Evolutionary conservation across 768 basidiomycete genomes (phyloP), one percentile per base, ranked within the genome.

Genomic region (Rossbeevera mucosa): DNA sequence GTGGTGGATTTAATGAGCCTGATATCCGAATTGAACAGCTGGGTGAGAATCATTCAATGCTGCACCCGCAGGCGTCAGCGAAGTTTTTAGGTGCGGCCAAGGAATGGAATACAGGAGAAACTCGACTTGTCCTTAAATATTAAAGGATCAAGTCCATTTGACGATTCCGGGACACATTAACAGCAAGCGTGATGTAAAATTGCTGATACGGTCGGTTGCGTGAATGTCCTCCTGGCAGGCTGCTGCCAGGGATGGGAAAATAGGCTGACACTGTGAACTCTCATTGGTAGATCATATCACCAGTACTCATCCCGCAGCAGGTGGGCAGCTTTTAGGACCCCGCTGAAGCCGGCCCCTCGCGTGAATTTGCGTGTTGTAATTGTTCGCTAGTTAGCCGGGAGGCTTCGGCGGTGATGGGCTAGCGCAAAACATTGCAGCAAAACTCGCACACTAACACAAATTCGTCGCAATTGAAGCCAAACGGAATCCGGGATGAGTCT

Each of bases 131-230:
- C 61, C 64, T 68, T 68, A 70, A 68, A 70, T 70, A 64, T 62
- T 47, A 54, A 47, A 48, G 48, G 48, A 44, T 41, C 41, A 47
- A 54, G 51, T 47, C 26, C 38, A 50, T 56, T 65, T 52, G 43
- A 66, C 48, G 60, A 55, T 42, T 52, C 54, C 42, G 47, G 42
- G 52, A 51, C 43, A 64, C 64, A 63, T 66, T 70, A 68, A 59
- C 47, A 40, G 59, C 48, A 44, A 41, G 44, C n/a, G 64, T 70
- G 66, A 68, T 66, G 68, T 66, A 67, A 70, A 68, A 59, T 52
- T 59, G 48, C 64, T 63, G 67, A 55, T 54, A 28, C 28, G 55
- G 63, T 61, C 62, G 66, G 61, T 50, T 70, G 66, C 43, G 59
- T 44, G 68, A 53, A 52, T 43, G 36, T 41, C 44, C 51, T 56